A percentile compares a stretch with the other conserved stretches of the same genome.
These are phyloP conservation scores for Caloboletus firmus DNA, from an alignment of 1,284 basidiomycete genomes.

Conservation along the genomic window DNA sequence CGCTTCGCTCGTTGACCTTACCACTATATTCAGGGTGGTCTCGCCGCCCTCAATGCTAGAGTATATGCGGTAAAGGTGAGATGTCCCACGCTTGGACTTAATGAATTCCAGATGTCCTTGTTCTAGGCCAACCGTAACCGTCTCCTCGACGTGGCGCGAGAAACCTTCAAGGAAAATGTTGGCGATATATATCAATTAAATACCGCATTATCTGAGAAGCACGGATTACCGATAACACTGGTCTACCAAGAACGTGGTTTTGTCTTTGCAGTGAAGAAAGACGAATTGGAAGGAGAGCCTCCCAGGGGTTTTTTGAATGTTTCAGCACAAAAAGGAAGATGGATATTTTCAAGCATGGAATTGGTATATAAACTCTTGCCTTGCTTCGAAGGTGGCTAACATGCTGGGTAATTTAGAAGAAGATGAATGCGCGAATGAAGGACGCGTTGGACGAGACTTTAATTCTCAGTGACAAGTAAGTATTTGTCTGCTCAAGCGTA, in stretches of 20 bases:
- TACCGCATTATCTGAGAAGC: slow-evolving; percentile 54
- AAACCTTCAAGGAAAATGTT: slow-evolving; percentile 89
- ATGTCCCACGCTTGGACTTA: background rate
- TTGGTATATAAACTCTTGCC: slow-evolving; percentile 50
- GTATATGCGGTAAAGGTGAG: slow-evolving; percentile 81
- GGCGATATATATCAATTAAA: slow-evolving; percentile 77
- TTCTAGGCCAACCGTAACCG: slow-evolving; percentile 71
- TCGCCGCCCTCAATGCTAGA: slow-evolving; percentile 67
- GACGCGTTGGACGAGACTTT: slow-evolving; percentile 83
- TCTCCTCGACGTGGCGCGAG: slow-evolving; percentile 88
- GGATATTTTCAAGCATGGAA: slow-evolving; percentile 78
- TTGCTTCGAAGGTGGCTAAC: background rate
- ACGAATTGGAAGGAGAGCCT: slow-evolving; percentile 59
- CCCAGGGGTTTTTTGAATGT: slow-evolving; percentile 73
- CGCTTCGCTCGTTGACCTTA: background rate
- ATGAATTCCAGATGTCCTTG: background rate
- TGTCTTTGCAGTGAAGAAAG: slow-evolving; percentile 67
- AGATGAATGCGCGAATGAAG: slow-evolving; percentile 81
- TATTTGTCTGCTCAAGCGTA: background rate
- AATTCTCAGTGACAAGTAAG: slow-evolving; percentile 74
- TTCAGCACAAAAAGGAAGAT: slow-evolving; percentile 64
- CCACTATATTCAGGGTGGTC: slow-evolving; percentile 51
- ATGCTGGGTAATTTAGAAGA: slow-evolving; percentile 48
- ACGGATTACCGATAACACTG: slow-evolving; percentile 63
- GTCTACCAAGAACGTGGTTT: slow-evolving; percentile 74